These are phyloP conservation scores for Monosporascus sp. DNA, from an alignment of 2,329 filamentous ascomycete species.

Conservation along the genomic window DNA sequence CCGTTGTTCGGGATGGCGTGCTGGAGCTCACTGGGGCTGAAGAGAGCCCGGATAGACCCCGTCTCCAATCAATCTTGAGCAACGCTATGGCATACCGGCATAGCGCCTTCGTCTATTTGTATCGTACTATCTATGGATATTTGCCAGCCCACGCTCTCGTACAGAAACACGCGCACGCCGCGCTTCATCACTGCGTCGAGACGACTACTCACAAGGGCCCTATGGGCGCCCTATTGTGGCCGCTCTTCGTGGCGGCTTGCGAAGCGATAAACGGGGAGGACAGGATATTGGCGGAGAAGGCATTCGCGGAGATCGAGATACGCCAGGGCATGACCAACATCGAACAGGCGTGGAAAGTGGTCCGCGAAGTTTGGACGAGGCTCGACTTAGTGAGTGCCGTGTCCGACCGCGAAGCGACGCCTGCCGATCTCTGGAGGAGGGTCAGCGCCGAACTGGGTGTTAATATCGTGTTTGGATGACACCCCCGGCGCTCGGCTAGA, in stretches of 20 bases:
- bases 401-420: slow-evolving; percentile 13
- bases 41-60: slow-evolving; percentile 30
- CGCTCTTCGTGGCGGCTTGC: slow-evolving; percentile 58
- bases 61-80: slow-evolving; percentile 50
- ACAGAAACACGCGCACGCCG: slow-evolving; percentile 46
- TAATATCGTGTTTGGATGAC: slow-evolving; percentile 54
- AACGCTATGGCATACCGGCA: slow-evolving; percentile 58
- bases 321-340: slow-evolving; percentile 64
- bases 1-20: slow-evolving; percentile 22
- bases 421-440: slow-evolving; percentile 46
- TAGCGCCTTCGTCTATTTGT: slow-evolving; percentile 52
- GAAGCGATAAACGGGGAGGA: slow-evolving; percentile 49
- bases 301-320: slow-evolving; percentile 48
- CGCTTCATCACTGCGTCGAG: slow-evolving; percentile 48
- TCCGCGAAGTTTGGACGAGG: slow-evolving; percentile 55
- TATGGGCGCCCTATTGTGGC: slow-evolving; percentile 61
- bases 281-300: slow-evolving; percentile 42
- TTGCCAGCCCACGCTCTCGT: slow-evolving; percentile 43
- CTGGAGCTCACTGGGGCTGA: slow-evolving; percentile 10
- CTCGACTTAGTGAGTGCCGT: slow-evolving; percentile 33
- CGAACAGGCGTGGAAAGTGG: slow-evolving; percentile 53
- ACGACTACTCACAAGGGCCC: slow-evolving; percentile 53
- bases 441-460: slow-evolving; percentile 56
- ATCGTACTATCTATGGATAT: slow-evolving; percentile 48
- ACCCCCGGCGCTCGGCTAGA: not conserved